Conservation (phyloP, 164 flowering plant genomes). For the Malania oleifera region DNA sequence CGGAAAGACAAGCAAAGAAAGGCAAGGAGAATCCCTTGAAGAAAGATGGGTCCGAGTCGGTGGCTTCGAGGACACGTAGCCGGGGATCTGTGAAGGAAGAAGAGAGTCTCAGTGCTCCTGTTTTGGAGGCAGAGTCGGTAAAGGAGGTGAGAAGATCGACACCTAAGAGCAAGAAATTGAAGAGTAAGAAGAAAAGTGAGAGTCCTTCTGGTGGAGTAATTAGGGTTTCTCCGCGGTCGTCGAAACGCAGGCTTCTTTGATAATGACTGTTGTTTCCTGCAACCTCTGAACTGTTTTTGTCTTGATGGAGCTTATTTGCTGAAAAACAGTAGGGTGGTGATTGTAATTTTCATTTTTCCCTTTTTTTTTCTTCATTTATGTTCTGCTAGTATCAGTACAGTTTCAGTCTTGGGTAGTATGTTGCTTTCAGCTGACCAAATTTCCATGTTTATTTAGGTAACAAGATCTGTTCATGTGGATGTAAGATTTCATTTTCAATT, state of each 20-base stretch:
- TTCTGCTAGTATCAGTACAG: no score
- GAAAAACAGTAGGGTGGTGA: no score
- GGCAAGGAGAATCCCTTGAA: slow-evolving; percentile 1
- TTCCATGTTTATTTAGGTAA: no score
- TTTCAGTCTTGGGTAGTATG: no score
- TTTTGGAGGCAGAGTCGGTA: slow-evolving; percentile 7
- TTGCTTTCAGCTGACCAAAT: no score
- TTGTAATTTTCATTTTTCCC: no score
- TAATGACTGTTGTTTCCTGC: no score
- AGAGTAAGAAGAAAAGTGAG: not conserved
- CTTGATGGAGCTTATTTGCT: no score
- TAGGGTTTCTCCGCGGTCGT: slow-evolving; percentile 38
- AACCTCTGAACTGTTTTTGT: no score
- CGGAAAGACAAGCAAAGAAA: slow-evolving; percentile 1
- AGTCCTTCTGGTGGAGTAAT: not conserved
- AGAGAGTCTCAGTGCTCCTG: not conserved
- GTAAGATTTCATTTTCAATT: no score
- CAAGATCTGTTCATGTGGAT: no score
- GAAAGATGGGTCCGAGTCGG: not conserved
- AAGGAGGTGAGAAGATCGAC: slow-evolving; percentile 5
- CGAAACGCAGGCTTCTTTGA: slow-evolving; percentile 20
- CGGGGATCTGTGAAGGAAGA: slow-evolving; percentile 3
- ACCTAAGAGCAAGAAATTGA: slow-evolving; percentile 5
- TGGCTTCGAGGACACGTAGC: slow-evolving; percentile 19
- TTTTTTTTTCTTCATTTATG: no score